phyloP scores from a whole-genome alignment of 371 early-diverging fungal genomes.

The Mortierella sp. region DNA sequence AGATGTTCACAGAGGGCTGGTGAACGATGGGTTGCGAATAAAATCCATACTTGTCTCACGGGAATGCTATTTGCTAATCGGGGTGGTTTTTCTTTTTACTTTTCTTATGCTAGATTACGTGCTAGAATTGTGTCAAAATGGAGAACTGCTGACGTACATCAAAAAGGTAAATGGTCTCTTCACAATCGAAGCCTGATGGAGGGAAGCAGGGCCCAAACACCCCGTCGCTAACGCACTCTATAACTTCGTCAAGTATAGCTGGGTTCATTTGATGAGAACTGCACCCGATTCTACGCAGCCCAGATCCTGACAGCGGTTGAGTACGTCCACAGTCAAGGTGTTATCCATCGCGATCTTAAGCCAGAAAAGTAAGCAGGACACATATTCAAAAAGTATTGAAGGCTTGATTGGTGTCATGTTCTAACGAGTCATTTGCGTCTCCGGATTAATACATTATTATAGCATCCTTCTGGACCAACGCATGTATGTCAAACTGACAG shows the following conservation, averaged over 20 bases:
- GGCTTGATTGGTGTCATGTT: not conserved
- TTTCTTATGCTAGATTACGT: conserved; percentile 74
- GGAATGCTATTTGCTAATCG: not conserved
- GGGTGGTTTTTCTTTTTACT: not conserved
- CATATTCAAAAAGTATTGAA: not conserved
- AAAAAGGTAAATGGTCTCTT: conserved; percentile 60
- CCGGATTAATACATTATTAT: not conserved
- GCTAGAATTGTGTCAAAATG: conserved; percentile 89
- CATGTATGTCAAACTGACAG: conserved; percentile 94
- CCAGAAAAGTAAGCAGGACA: conserved; percentile 79
- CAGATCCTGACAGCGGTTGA: conserved; percentile 90
- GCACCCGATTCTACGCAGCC: conserved; percentile 84
- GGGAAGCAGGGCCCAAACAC: too few relatives aligned
- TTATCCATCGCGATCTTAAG: conserved; percentile 93
- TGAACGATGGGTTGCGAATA: too few relatives aligned
- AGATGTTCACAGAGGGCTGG: too few relatives aligned
- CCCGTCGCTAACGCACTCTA: not conserved
- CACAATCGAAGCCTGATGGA: not conserved
- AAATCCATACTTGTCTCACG: too few relatives aligned
- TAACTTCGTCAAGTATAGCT: conserved; percentile 59
- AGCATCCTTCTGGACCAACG: conserved; percentile 84
- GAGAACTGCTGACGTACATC: conserved; percentile 88
- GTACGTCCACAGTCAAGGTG: conserved; percentile 83
- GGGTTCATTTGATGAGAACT: conserved; percentile 77
- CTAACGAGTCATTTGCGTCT: not conserved